Conservation (phyloP, 352 stramenopile genomes). For the Phytophthora capsici region DNA sequence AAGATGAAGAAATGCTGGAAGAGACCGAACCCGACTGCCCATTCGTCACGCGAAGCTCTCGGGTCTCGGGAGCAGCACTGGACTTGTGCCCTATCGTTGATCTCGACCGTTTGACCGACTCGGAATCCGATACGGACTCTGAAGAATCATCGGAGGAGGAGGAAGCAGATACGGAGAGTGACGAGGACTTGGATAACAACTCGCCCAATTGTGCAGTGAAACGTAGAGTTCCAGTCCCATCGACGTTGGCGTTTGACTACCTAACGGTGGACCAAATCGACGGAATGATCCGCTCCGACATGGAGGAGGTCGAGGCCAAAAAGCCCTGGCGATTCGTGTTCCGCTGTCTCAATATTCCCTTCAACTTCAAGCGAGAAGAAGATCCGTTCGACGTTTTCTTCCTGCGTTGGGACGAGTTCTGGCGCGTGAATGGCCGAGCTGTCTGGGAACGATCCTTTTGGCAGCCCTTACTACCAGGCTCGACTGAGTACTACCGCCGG, state of each 20-base stretch:
- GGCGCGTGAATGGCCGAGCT: constrained; percentile 42
- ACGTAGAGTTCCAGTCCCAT: neutral
- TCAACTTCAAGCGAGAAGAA: constrained; percentile 23
- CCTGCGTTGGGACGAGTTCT: constrained; percentile 61
- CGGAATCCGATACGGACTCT: constrained; percentile 7
- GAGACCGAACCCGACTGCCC: neutral
- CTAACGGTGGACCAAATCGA: constrained; percentile 26
- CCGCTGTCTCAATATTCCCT: constrained; percentile 50
- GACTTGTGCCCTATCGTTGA: constrained; percentile 17
- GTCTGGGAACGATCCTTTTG: constrained; percentile 61
- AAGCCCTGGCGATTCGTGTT: constrained; percentile 57
- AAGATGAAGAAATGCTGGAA: constrained; percentile 12
- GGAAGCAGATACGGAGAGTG: neutral
- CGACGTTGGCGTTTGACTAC: constrained; percentile 11
- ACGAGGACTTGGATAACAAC: constrained; percentile 7
- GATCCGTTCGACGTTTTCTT: constrained; percentile 55
- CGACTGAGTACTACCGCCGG: constrained; percentile 38
- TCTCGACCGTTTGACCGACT: neutral
- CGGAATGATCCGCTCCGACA: constrained; percentile 26
- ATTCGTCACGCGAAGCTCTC: neutral
- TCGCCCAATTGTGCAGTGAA: neutral
- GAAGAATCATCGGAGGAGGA: constrained; percentile 6
- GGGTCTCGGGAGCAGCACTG: constrained; percentile 6
- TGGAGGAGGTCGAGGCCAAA: constrained; percentile 35
- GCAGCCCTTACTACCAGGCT: constrained; percentile 35